Base-by-base conservation (phyloP, 495 filamentous ascomycete species). In the Xylaria castorea region DNA sequence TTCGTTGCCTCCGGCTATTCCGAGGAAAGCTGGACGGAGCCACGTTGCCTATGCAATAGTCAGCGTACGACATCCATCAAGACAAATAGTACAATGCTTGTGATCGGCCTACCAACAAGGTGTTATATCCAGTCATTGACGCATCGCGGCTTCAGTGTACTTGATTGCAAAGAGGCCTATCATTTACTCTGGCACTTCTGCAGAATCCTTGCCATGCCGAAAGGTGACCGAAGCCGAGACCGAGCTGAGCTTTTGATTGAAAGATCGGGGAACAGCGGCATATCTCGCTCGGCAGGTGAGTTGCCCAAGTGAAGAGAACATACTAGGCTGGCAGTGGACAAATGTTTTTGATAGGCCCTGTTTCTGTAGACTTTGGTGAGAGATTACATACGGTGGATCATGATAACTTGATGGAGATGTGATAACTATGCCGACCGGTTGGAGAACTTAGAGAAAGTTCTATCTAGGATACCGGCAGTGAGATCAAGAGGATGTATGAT, bases 261-360 rank as follows among this genome's bases (percentile, higher is more conserved):
- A n/a, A 57, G n/a, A 42, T 44, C 14, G 66, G 66, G 48, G 48
- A 68, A 68, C 50, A 51, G 50, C 66, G 66, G 66, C n/a, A 68
- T 40, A 9, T 16, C 1, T 57, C 16, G 34, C 27, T 34, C 20
- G 18, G 42, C 16, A n/a, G 27, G 25, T 32, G 25, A 50, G 63
- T 48, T 50, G n/a, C 14, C 42, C 42, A n/a, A 48, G 25, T 34
- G 25, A 65, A 44, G 60, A 25, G 12, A 50, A 48, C 40, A 50
- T 5, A 27, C 30, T 16, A 44, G 11, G 34, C 36, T 44, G 36
- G 22, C 38, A 44, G 5, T 30, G 38, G 22, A 16, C 14, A 42
- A 30, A 5, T 1, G 2, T 30, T 25, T 25, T 25, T 30, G 22
- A 27, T 16, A 27, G 18, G 38, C 22, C 36, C 22, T 11, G 8